Conservation (phyloP, 495 filamentous ascomycete species). For the Stereocaulon alpinum region DNA sequence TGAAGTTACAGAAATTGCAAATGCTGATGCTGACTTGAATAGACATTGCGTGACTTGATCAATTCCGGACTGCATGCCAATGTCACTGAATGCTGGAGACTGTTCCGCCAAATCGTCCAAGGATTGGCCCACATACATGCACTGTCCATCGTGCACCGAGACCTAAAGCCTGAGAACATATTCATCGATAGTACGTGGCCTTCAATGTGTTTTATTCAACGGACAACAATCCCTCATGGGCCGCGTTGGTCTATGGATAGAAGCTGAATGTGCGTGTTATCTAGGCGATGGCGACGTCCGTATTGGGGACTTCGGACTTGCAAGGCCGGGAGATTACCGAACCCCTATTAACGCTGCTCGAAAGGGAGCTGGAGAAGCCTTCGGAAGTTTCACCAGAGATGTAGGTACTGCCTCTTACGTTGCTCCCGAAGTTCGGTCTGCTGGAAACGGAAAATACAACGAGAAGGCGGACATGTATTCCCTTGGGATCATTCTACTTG, state of each 20-base stretch:
- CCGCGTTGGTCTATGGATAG: not conserved
- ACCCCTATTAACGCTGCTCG: constrained; percentile 25
- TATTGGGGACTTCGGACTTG: constrained; percentile 93
- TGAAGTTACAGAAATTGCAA: not conserved
- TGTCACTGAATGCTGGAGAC: constrained; percentile 69
- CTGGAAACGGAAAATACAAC: constrained; percentile 63
- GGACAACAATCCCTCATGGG: not conserved
- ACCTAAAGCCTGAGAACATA: constrained; percentile 96
- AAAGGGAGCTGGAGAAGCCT: constrained; percentile 32
- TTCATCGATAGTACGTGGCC: constrained; percentile 59
- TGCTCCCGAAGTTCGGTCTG: constrained; percentile 77
- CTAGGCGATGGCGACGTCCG: constrained; percentile 68
- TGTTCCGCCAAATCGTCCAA: constrained; percentile 86
- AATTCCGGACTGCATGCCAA: constrained; percentile 61
- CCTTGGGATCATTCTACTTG: constrained; percentile 92
- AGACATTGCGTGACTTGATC: constrained; percentile 89
- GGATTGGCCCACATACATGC: constrained; percentile 84
- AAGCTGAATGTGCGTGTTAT: not conserved
- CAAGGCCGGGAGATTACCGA: constrained; percentile 71
- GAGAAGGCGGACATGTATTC: constrained; percentile 99
- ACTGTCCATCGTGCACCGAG: constrained; percentile 87
- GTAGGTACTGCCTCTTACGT: constrained; percentile 94
- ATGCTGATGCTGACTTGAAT: constrained; percentile 5
- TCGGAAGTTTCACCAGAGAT: constrained; percentile 64
- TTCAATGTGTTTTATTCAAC: not conserved